Percentiles rank a stretch among this genome's conserved stretches.
Evolutionary conservation across 192 early-diverging fungal genomes (phyloP).

Genomic region (Coemansia sp.): DNA sequence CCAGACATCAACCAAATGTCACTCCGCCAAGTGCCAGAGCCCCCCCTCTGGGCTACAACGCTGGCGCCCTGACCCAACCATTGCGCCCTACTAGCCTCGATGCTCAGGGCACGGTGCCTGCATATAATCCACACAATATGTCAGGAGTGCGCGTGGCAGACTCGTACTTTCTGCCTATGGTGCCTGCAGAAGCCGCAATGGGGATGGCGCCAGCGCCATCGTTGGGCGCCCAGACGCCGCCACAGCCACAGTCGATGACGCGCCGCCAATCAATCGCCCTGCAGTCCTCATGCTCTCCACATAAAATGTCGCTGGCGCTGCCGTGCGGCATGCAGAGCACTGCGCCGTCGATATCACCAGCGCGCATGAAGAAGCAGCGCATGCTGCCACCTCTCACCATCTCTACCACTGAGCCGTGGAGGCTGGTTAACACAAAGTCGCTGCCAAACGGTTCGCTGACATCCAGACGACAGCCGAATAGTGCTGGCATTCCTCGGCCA

Average conservation of each 20-base stretch:
- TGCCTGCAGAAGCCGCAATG: slow-evolving; percentile 9
- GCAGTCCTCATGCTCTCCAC: slow-evolving; percentile 36
- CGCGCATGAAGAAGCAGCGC: slow-evolving; percentile 9
- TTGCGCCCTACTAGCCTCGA: background rate
- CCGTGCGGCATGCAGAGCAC: slow-evolving; percentile 3
- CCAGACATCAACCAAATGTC: background rate
- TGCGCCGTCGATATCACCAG: slow-evolving; percentile 1
- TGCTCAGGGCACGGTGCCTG: background rate
- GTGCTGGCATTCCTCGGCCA: slow-evolving; percentile 4
- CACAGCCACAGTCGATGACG: slow-evolving; percentile 20
- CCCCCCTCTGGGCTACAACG: background rate
- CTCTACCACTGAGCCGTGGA: slow-evolving; percentile 11
- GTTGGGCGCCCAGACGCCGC: background rate
- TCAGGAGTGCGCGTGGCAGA: background rate
- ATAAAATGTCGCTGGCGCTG: slow-evolving; percentile 27
- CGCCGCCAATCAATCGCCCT: slow-evolving; percentile 43
- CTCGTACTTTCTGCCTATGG: slow-evolving; percentile 15
- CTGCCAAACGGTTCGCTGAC: slow-evolving; percentile 13
- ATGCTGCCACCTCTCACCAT: slow-evolving; percentile 4
- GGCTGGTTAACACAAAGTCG: slow-evolving; percentile 35
- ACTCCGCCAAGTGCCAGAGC: background rate
- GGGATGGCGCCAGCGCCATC: background rate
- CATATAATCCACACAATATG: slow-evolving; percentile 10
- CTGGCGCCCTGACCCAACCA: background rate
- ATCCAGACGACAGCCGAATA: background rate